A percentile compares a stretch with the other conserved stretches of the same genome.
These are phyloP conservation scores for Aspergillus latus DNA, from an alignment of 2,329 filamentous ascomycete genomes.

Conservation along the genomic window DNA sequence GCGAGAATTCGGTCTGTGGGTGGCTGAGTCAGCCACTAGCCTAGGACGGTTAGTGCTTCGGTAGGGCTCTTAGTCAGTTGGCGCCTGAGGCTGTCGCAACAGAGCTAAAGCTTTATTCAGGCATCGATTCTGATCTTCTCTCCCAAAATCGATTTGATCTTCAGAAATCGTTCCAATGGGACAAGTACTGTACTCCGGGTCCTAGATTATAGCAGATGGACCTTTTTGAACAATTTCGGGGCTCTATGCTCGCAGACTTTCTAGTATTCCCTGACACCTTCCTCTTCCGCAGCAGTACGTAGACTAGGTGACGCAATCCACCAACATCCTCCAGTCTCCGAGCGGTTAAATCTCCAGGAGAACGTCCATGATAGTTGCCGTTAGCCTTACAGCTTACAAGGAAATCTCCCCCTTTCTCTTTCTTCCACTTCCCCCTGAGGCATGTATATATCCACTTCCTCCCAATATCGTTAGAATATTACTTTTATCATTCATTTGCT, in stretches of 20 bases:
- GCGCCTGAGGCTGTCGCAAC: background rate
- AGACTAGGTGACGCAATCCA: constrained; percentile 12
- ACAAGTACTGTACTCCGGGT: background rate
- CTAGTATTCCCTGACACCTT: background rate
- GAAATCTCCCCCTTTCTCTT: constrained; percentile 1
- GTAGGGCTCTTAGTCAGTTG: constrained; percentile 30
- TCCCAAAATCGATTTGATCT: background rate
- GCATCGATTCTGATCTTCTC: background rate
- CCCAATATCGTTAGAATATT: background rate
- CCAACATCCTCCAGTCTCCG: background rate
- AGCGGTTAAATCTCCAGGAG: constrained; percentile 1
- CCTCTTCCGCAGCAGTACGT: background rate
- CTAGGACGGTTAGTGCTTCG: constrained; percentile 21
- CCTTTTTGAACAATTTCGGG: background rate
- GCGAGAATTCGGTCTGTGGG: constrained; percentile 42
- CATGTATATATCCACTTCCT: constrained; percentile 2
- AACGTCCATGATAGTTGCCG: constrained; percentile 3
- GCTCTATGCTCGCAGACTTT: background rate
- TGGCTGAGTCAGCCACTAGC: constrained; percentile 39
- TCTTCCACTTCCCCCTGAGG: background rate
- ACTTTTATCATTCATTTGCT: background rate
- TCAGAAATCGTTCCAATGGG: background rate
- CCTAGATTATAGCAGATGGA: background rate
- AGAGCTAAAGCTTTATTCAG: background rate
- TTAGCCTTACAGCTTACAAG: background rate